Evolutionary conservation across 2,329 filamentous ascomycete species (phyloP).

Genomic region (Pseudocercospora cruenta): DNA sequence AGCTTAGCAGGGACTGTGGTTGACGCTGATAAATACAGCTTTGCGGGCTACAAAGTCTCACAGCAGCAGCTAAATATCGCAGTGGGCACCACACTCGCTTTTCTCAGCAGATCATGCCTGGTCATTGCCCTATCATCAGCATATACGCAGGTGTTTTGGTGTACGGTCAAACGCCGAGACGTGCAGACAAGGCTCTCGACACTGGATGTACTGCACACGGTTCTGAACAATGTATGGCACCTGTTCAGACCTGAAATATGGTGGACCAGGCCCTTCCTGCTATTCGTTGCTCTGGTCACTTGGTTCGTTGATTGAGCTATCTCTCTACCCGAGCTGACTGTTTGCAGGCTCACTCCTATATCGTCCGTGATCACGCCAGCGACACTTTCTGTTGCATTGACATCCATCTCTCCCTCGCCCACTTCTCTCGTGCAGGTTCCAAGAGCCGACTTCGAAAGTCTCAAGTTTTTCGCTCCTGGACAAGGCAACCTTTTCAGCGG

Average conservation of each 20-base stretch:
- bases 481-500: neutral
- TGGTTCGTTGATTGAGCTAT: neutral
- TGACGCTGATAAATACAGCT: neutral
- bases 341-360: slow-evolving; percentile 4
- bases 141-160: slow-evolving; percentile 15
- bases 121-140: slow-evolving; percentile 6
- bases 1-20: neutral
- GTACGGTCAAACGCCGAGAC: neutral
- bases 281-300: neutral
- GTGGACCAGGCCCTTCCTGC: slow-evolving; percentile 1
- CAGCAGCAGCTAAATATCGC: slow-evolving; percentile 15
- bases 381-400: neutral
- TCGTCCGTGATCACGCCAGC: slow-evolving; percentile 9
- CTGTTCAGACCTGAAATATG: neutral
- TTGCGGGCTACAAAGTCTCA: neutral
- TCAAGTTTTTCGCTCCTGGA: slow-evolving; percentile 6
- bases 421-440: neutral
- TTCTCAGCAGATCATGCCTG: slow-evolving; percentile 13
- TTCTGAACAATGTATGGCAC: neutral
- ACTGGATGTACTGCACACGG: neutral
- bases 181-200: too few species aligned
- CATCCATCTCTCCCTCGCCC: too few species aligned
- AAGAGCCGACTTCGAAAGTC: slow-evolving; percentile 7
- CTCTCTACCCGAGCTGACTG: neutral
- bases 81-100: slow-evolving; percentile 19